Conservation (phyloP, 2,329 filamentous ascomycete species). For the Trichoderma guizhouense region DNA sequence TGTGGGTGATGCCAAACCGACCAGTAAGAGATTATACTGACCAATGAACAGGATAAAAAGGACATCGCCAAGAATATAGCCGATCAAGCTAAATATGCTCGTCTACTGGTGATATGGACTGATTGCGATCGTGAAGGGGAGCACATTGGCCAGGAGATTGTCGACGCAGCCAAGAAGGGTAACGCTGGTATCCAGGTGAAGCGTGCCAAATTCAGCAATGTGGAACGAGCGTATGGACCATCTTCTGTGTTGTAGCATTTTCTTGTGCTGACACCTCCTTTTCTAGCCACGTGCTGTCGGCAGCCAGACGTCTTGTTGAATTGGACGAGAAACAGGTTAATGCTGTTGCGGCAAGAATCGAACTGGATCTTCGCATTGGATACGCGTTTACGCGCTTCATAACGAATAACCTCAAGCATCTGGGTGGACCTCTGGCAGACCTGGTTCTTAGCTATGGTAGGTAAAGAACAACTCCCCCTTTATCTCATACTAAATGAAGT, state of each 20-base stretch:
- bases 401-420: conserved; percentile 69
- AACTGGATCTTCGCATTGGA: conserved; percentile 88
- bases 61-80: conserved; percentile 82
- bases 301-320: conserved; percentile 70
- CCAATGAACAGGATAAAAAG: conserved; percentile 63
- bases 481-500: conserved; percentile 17
- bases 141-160: conserved; percentile 90
- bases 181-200: conserved; percentile 76
- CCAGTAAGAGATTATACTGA: conserved; percentile 1
- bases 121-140: conserved; percentile 98
- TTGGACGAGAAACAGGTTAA: conserved; percentile 84
- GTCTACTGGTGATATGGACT: conserved; percentile 90
- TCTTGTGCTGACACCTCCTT: not conserved
- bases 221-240: conserved; percentile 72
- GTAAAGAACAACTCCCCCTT: conserved; percentile 19
- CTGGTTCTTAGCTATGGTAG: conserved; percentile 76
- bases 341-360: conserved; percentile 84
- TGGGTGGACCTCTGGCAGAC: conserved; percentile 65
- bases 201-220: conserved; percentile 90
- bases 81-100: conserved; percentile 68
- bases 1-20: conserved; percentile 38
- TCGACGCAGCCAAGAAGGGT: conserved; percentile 70
- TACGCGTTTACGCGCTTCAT: conserved; percentile 89
- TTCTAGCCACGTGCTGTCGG: conserved; percentile 77
- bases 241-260: not conserved